phyloP scores from a whole-genome alignment of 2,329 filamentous ascomycete species.

The Stagonosporopsis chrysanthemi region DNA sequence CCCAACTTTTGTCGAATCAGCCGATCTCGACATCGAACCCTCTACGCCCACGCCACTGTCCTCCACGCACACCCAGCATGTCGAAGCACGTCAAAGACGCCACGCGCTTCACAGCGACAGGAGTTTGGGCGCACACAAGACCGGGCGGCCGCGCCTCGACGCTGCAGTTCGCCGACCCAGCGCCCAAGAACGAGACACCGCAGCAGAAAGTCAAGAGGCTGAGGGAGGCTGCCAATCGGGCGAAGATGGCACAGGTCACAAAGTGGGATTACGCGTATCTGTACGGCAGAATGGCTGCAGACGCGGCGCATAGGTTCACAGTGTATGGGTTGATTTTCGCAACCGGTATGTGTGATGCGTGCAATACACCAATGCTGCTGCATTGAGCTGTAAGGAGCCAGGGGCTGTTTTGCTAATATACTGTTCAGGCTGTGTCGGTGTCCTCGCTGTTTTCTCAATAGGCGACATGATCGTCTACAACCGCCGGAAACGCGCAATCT shows the following conservation, averaged over 20 bases:
- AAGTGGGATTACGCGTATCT: conserved; percentile 58
- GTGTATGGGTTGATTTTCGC: conserved; percentile 67
- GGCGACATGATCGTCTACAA: conserved; percentile 73
- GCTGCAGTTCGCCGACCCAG: conserved; percentile 50
- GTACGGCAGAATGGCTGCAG: conserved; percentile 56
- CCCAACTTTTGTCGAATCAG: conserved; percentile 47
- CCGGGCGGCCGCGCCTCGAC: conserved; percentile 52
- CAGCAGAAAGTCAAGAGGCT: conserved; percentile 62
- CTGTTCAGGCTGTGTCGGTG: conserved; percentile 62
- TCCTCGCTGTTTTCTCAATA: conserved; percentile 69
- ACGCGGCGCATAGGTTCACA: conserved; percentile 67
- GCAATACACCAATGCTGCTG: conserved; percentile 19
- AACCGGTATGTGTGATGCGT: conserved; percentile 57
- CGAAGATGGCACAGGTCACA: conserved; percentile 59
- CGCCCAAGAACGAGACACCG: conserved; percentile 58
- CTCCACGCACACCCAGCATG: conserved; percentile 43
- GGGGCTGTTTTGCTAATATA: not conserved
- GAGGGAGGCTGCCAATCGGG: conserved; percentile 57
- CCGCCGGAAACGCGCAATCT: conserved; percentile 68
- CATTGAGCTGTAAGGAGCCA: not conserved
- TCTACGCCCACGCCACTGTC: conserved; percentile 16
- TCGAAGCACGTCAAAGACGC: conserved; percentile 79
- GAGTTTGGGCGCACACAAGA: conserved; percentile 74
- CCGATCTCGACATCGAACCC: conserved; percentile 35
- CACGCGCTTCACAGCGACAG: conserved; percentile 77